Evolutionary conservation across 1,139 yeast species (phyloP).

Genomic region (Protomyces pachydermus): DNA sequence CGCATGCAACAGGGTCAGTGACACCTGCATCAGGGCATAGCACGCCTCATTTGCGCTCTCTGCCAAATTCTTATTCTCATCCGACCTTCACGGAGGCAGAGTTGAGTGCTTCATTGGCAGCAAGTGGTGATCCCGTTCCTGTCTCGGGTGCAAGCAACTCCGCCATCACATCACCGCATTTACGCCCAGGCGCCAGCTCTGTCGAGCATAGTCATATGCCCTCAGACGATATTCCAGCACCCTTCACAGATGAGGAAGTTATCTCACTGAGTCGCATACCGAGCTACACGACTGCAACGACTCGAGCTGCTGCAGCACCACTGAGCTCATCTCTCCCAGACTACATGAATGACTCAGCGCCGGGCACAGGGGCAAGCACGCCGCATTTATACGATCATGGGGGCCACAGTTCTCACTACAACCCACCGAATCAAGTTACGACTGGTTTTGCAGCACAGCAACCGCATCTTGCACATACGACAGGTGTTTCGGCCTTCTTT

Average conservation of each 20-base stretch:
- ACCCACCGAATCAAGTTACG: not conserved
- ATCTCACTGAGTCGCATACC: slow-evolving; percentile 14
- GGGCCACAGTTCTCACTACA: not conserved
- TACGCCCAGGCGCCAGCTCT: not conserved
- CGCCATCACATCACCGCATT: not conserved
- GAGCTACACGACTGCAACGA: slow-evolving; percentile 18
- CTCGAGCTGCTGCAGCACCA: slow-evolving; percentile 23
- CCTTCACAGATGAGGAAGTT: slow-evolving; percentile 17
- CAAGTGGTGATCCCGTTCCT: not conserved
- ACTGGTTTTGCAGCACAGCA: not conserved
- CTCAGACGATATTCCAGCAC: slow-evolving; percentile 6
- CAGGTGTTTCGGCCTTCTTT: not conserved
- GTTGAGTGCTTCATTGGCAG: slow-evolving; percentile 1
- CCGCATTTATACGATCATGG: slow-evolving; percentile 4
- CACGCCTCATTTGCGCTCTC: slow-evolving; percentile 18
- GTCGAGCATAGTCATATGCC: not conserved
- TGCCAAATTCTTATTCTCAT: slow-evolving; percentile 10
- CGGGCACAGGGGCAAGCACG: slow-evolving; percentile 9
- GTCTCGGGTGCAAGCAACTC: not conserved
- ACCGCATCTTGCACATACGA: not conserved
- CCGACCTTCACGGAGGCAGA: slow-evolving; percentile 16
- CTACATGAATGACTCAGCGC: slow-evolving; percentile 5
- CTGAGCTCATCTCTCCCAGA: slow-evolving; percentile 15
- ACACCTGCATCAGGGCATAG: slow-evolving; percentile 17
- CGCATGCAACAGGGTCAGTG: slow-evolving; percentile 12